phyloP scores from a whole-genome alignment of 2,329 filamentous ascomycete species.

The Xylaria sp. region DNA sequence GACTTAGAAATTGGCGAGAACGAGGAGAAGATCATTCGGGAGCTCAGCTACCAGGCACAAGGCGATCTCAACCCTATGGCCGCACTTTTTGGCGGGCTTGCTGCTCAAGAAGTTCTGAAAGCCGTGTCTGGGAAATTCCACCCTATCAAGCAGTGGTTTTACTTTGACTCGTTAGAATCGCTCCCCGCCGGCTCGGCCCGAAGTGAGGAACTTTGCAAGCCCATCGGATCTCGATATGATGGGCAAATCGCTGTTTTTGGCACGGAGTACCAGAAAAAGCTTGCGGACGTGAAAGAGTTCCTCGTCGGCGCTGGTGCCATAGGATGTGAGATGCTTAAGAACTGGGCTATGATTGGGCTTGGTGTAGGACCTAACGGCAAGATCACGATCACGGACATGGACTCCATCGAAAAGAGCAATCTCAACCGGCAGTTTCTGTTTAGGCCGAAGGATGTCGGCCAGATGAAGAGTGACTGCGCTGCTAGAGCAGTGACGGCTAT shows the following conservation, averaged over 20 bases:
- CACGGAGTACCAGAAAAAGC: constrained; percentile 91
- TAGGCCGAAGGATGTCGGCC: constrained; percentile 90
- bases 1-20: constrained; percentile 92
- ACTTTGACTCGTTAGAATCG: constrained; percentile 98
- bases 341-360: constrained; percentile 98
- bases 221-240: constrained; percentile 87
- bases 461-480: constrained; percentile 96
- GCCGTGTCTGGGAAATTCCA: constrained; percentile 97
- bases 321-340: constrained; percentile 99
- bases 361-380: constrained; percentile 87
- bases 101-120: constrained; percentile 95
- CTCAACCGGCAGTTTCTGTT: constrained; percentile 98
- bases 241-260: constrained; percentile 98
- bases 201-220: constrained; percentile 88
- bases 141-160: constrained; percentile 94
- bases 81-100: constrained; percentile 92
- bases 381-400: constrained; percentile 96
- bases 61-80: constrained; percentile 93
- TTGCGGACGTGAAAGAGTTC: constrained; percentile 90
- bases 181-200: constrained; percentile 79
- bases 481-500: constrained; percentile 89
- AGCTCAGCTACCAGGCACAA: constrained; percentile 92
- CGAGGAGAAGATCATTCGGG: constrained; percentile 91
- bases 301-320: constrained; percentile 96
- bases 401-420: constrained; percentile 99